Evolutionary conservation across 495 filamentous ascomycete species (phyloP).

Genomic region (Pseudoneurospora amorphoporcata): DNA sequence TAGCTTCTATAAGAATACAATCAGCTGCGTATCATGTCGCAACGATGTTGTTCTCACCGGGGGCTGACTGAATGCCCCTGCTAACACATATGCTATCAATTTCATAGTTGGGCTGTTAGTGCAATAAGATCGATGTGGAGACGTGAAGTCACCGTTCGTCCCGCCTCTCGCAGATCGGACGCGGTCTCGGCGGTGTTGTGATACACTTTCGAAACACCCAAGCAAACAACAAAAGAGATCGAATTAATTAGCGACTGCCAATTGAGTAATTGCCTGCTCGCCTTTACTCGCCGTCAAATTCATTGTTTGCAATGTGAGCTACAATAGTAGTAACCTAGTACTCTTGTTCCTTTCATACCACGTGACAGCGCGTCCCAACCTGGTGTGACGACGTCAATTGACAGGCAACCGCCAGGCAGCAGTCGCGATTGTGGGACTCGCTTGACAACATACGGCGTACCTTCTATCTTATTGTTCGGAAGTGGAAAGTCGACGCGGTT

Average conservation of each 20-base stretch:
- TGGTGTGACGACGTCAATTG: background rate
- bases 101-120: background rate
- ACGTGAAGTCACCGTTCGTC: background rate
- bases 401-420: background rate
- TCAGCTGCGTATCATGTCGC: background rate
- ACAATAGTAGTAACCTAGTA: background rate
- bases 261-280: background rate
- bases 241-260: background rate
- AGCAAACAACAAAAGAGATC: background rate
- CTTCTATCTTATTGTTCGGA: background rate
- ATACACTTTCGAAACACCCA: background rate
- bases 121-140: background rate
- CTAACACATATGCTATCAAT: background rate
- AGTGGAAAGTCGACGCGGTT: background rate
- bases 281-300: background rate
- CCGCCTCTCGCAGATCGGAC: background rate
- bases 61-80: background rate
- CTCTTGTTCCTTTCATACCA: background rate
- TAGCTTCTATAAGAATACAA: background rate
- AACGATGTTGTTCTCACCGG: background rate
- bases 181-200: background rate
- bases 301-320: background rate
- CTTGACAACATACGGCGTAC: background rate
- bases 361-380: background rate
- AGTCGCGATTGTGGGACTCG: background rate